Evolutionary conservation across 441 rosid genomes (phyloP).

Genomic region (Corymbia calophylla): DNA sequence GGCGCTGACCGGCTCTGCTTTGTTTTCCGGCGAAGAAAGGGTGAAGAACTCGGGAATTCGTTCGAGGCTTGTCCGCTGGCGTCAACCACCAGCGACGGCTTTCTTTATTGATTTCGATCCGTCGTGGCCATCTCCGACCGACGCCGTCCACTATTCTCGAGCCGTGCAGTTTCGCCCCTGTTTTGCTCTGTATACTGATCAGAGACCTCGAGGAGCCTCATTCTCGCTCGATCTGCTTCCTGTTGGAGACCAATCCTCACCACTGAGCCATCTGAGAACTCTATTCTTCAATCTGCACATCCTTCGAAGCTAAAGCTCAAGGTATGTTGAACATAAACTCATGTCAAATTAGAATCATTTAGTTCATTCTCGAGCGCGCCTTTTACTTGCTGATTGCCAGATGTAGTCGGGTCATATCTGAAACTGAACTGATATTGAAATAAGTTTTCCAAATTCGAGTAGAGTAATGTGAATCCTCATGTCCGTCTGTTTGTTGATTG

Average conservation of each 20-base stretch:
- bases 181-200: not conserved
- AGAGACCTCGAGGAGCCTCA: not conserved
- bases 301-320: not conserved
- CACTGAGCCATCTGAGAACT: not conserved
- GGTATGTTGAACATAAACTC: not conserved
- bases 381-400: not conserved
- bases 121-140: not conserved
- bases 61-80: not conserved
- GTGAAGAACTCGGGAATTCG: not conserved
- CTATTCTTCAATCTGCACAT: not conserved
- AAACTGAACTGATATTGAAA: not conserved
- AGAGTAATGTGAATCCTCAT: not conserved
- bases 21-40: not conserved
- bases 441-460: not conserved
- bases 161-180: not conserved
- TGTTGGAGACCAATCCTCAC: not conserved
- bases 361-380: not conserved
- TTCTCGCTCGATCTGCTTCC: not conserved
- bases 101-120: not conserved
- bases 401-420: not conserved
- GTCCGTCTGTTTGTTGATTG: not conserved
- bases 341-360: not conserved
- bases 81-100: not conserved
- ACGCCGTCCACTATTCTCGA: not conserved
- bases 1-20: not conserved